phyloP scores from a whole-genome alignment of 805 yeast genomes.

The Candida endomychidarum region DNA sequence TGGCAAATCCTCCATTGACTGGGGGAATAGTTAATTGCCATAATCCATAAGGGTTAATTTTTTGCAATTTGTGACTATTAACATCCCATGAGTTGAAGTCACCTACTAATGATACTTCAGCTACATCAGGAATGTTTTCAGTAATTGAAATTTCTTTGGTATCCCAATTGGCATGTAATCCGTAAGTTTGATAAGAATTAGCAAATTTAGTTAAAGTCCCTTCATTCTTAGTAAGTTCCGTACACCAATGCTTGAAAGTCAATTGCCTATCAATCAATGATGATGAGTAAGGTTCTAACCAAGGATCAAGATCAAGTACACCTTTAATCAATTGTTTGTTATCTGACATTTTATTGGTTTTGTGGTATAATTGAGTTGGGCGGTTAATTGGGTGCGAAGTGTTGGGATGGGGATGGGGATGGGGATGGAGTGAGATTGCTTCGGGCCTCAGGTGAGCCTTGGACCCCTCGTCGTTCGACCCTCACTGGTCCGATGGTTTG shows the following conservation, averaged over 20 bases:
- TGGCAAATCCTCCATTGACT: constrained; percentile 55
- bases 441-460: neutral
- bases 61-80: constrained; percentile 51
- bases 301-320: constrained; percentile 77
- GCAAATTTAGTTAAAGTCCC: constrained; percentile 65
- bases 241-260: constrained; percentile 63
- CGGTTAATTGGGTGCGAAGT: neutral
- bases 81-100: constrained; percentile 88
- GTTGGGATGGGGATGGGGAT: constrained; percentile 1
- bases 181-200: constrained; percentile 71
- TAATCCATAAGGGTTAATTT: constrained; percentile 64
- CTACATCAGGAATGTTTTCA: constrained; percentile 93
- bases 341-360: constrained; percentile 1
- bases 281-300: constrained; percentile 75
- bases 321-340: constrained; percentile 39
- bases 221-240: constrained; percentile 53
- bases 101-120: constrained; percentile 74
- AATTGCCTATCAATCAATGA: constrained; percentile 68
- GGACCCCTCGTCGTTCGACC: no score
- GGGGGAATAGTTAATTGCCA: constrained; percentile 66
- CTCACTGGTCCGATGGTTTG: no score
- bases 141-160: constrained; percentile 59
- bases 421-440: neutral
- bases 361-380: no score
- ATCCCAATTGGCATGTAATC: constrained; percentile 60